These are phyloP conservation scores for Larix sibirica DNA, from an alignment of 83 land plant genomes.

Conservation along the genomic window DNA sequence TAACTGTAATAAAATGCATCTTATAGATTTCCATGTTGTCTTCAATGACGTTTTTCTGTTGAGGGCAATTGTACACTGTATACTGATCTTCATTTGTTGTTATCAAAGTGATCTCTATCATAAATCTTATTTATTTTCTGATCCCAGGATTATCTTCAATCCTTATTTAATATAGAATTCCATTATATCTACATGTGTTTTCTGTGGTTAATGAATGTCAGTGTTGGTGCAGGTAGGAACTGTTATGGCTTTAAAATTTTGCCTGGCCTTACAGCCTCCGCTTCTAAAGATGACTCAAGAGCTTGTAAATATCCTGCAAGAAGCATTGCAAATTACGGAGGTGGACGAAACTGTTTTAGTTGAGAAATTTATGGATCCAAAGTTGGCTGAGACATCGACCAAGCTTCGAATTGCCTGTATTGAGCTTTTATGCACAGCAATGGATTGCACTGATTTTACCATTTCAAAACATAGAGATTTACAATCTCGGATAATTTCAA, in stretches of 20 bases:
- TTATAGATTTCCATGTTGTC: neutral
- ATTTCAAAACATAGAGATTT: slow-evolving; percentile 78
- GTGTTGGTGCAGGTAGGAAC: slow-evolving; percentile 84
- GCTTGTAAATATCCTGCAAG: slow-evolving; percentile 84
- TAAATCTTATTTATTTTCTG: neutral
- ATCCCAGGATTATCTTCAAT: neutral
- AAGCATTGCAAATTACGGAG: slow-evolving; percentile 95
- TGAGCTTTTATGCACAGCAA: slow-evolving; percentile 96
- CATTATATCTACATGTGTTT: neutral
- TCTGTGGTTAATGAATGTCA: neutral
- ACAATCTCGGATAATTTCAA: slow-evolving; percentile 89
- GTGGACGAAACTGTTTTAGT: slow-evolving; percentile 89
- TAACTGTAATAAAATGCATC: neutral
- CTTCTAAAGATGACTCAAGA: slow-evolving; percentile 88
- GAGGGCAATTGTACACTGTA: neutral
- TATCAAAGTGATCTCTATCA: neutral
- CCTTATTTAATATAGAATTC: neutral
- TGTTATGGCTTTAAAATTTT: slow-evolving; percentile 94
- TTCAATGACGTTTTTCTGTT: neutral
- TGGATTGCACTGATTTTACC: slow-evolving; percentile 98
- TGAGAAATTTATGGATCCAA: slow-evolving; percentile 93
- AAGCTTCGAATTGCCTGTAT: slow-evolving; percentile 96
- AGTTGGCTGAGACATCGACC: slow-evolving; percentile 80
- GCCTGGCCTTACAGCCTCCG: slow-evolving; percentile 94
- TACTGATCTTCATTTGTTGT: neutral